These are phyloP conservation scores for Naegleria gruberi DNA, from an alignment of 208 protist genomes.

Conservation along the genomic window DNA sequence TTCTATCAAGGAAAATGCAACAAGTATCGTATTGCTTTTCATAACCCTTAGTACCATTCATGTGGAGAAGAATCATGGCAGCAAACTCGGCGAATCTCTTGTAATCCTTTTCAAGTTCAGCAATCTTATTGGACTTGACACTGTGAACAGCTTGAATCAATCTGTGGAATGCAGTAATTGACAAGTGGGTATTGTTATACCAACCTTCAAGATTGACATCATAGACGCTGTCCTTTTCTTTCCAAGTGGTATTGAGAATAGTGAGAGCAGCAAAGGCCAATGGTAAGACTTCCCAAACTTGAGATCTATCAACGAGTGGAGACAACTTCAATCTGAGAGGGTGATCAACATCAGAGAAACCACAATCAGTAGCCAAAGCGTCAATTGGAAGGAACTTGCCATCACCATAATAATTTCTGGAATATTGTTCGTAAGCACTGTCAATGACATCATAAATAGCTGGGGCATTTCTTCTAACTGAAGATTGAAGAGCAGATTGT, in stretches of 20 bases:
- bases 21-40: not conserved
- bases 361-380: not conserved
- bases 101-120: not conserved
- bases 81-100: not conserved
- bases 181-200: constrained; percentile 6
- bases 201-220: constrained; percentile 11
- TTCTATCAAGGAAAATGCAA: not conserved
- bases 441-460: constrained; percentile 9
- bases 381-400: not conserved
- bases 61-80: not conserved
- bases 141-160: not conserved
- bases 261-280: not conserved
- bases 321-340: not conserved
- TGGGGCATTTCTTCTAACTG: not conserved
- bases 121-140: not conserved
- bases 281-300: not conserved
- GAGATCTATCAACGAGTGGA: not conserved
- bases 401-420: not conserved
- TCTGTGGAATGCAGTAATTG: not conserved
- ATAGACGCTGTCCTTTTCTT: not conserved
- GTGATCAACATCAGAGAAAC: not conserved
- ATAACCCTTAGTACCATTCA: not conserved
- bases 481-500: not conserved
- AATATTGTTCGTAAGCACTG: not conserved
- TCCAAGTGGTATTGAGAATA: not conserved